These are phyloP conservation scores for Pseudovirgaria hyperparasitica DNA, from an alignment of 2,329 filamentous ascomycete species.

Conservation along the genomic window DNA sequence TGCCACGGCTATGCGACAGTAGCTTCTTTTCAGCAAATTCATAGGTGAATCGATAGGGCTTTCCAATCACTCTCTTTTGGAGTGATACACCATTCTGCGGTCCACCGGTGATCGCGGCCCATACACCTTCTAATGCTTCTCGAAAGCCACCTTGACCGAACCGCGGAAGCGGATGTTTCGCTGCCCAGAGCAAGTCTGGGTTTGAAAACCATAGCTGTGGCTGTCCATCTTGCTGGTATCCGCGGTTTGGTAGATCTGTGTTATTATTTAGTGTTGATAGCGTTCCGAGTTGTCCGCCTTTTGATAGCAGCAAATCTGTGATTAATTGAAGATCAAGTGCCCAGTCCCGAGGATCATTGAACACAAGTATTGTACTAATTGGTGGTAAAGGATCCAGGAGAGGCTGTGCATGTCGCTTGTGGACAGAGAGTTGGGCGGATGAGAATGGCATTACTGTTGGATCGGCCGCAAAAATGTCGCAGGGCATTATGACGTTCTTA, in stretches of 20 bases:
- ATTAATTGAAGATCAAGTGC: conserved; percentile 79
- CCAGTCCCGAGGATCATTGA: conserved; percentile 96
- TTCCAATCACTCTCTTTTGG: conserved; percentile 61
- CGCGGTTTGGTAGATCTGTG: conserved; percentile 49
- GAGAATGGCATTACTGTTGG: conserved; percentile 77
- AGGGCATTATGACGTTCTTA: conserved; percentile 69
- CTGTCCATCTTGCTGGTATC: conserved; percentile 74
- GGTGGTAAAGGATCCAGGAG: conserved; percentile 48
- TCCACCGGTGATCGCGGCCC: conserved; percentile 56
- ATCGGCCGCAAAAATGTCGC: conserved; percentile 64
- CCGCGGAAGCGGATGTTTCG: conserved; percentile 70
- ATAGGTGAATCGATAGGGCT: conserved; percentile 69
- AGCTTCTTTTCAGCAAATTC: conserved; percentile 70
- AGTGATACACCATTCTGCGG: conserved; percentile 40
- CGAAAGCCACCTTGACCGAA: conserved; percentile 88
- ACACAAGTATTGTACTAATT: conserved; percentile 84
- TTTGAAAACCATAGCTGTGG: conserved; percentile 81
- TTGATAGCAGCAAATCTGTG: conserved; percentile 68
- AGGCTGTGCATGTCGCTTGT: conserved; percentile 19
- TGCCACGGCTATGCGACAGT: conserved; percentile 45
- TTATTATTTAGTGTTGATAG: conserved; percentile 61
- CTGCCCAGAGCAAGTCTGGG: conserved; percentile 80
- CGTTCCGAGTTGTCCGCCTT: conserved; percentile 68
- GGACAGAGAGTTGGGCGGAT: neutral
- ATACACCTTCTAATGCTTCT: conserved; percentile 67